Conservation (phyloP, 306 rosid species). For the Malus asiatica region DNA sequence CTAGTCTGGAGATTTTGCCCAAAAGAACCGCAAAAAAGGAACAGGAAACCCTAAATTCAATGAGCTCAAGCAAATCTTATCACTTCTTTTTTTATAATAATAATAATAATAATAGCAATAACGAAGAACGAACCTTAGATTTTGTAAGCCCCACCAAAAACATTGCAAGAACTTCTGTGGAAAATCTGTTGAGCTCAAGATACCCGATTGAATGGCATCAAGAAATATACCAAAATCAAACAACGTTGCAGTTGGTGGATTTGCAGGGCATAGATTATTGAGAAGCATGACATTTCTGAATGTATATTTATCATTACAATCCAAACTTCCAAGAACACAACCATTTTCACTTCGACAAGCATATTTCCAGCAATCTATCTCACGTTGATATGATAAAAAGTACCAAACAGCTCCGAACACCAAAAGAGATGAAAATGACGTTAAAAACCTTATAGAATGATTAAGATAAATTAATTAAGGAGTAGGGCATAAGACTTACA, state of each 20-base stretch:
- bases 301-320: no score
- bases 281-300: neutral
- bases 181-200: conserved; percentile 5
- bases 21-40: neutral
- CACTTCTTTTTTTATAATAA: no score
- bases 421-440: no score
- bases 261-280: neutral
- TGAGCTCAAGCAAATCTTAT: no score
- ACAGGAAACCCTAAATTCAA: no score
- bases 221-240: conserved; percentile 24
- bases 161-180: conserved; percentile 8
- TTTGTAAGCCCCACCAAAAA: conserved; percentile 30
- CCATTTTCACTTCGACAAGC: neutral
- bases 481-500: no score
- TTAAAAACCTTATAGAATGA: no score
- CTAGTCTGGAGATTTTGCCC: conserved; percentile 17
- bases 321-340: neutral
- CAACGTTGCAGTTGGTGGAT: neutral
- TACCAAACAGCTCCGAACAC: conserved; percentile 27
- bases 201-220: conserved; percentile 16
- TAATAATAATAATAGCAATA: no score
- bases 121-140: conserved; percentile 10
- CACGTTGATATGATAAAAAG: conserved; percentile 8
- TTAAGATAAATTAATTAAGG: no score
- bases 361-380: conserved; percentile 4